Base-by-base conservation (phyloP, 805 yeast species). In the Tetrapisispora namnaoensis region DNA sequence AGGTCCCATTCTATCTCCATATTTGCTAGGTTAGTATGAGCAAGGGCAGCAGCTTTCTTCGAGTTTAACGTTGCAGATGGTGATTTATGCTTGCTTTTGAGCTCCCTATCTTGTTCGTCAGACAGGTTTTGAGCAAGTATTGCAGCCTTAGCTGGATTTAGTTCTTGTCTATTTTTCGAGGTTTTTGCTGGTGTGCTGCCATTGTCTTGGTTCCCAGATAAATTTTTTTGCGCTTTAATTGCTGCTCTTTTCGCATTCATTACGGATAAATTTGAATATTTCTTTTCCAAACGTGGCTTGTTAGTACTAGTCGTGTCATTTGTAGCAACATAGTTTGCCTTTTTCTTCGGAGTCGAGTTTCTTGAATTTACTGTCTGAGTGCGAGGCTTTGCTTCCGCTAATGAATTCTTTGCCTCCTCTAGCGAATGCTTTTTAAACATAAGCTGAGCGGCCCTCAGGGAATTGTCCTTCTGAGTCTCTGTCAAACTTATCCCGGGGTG, bases 1-100 rank as follows among this genome's bases (percentile, higher is more conserved):
- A 46, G 45, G 17, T 47, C 49, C 49, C 49, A 45, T 22, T 53
- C 50, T 18, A n/a, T 5, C n/a, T 51, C 49, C 44, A 47, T 41
- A n/a, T 51, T 34, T 2, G 51, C 28, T 5, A 56, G 35, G 43
- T 49, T 49, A 3, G 51, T 39, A 44, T 58, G 62, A 0, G 64
- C 64, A 37, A 58, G 40, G 9, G 56, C 55, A 5, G 64, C 64
- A 13, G 64, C 64, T 16, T 50, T 51, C 28, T 20, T 42, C 7
- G 44, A 42, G 20, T 38, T 49, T 45, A 11, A 56, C 56, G 4
- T 50, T 44, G 30, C 7, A 32, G 1, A 13, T 18, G 16, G 18
- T 13, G 8, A 10, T 16, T 22, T 27, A 4, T 28, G 22, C 14
- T n/a, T 30, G 28, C 6, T 2, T 10, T 22, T 4, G 3, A n/a